These are phyloP conservation scores for Fusarium sp. DNA, from an alignment of 2,329 filamentous ascomycete species.

Conservation along the genomic window DNA sequence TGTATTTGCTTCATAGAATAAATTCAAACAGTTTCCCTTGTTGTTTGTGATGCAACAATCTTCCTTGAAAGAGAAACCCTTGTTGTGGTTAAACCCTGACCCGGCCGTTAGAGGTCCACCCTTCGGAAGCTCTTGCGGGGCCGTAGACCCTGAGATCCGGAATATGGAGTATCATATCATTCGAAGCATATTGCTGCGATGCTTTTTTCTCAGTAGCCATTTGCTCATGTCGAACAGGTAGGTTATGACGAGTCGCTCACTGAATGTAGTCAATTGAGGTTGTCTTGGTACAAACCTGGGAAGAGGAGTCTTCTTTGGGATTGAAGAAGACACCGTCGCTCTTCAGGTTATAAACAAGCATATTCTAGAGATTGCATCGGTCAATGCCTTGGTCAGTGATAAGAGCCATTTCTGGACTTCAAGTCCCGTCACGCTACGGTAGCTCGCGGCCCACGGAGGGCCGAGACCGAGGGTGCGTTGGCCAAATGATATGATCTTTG, in stretches of 20 bases:
- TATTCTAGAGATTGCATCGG: neutral
- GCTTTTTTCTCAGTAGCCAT: neutral
- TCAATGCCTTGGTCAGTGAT: neutral
- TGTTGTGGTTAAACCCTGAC: constrained; percentile 15
- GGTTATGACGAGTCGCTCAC: no score
- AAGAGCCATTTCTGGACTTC: neutral
- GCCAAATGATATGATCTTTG: constrained; percentile 13
- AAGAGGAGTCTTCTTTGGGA: neutral
- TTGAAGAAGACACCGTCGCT: neutral
- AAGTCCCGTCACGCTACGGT: neutral
- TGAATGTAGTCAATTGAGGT: neutral
- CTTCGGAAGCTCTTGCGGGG: constrained; percentile 26
- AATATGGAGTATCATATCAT: constrained; percentile 16
- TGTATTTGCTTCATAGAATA: neutral
- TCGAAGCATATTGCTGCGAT: neutral
- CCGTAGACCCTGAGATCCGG: constrained; percentile 26
- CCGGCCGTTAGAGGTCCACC: constrained; percentile 30
- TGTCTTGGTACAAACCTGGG: neutral
- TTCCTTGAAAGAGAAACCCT: neutral
- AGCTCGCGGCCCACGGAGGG: constrained; percentile 1
- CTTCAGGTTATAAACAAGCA: neutral
- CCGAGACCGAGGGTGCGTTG: neutral
- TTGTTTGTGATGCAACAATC: constrained; percentile 20
- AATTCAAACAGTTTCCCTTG: neutral
- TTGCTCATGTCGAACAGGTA: neutral